Conservation (phyloP, 2,329 filamentous ascomycete species). For the Colletotrichum sp. region DNA sequence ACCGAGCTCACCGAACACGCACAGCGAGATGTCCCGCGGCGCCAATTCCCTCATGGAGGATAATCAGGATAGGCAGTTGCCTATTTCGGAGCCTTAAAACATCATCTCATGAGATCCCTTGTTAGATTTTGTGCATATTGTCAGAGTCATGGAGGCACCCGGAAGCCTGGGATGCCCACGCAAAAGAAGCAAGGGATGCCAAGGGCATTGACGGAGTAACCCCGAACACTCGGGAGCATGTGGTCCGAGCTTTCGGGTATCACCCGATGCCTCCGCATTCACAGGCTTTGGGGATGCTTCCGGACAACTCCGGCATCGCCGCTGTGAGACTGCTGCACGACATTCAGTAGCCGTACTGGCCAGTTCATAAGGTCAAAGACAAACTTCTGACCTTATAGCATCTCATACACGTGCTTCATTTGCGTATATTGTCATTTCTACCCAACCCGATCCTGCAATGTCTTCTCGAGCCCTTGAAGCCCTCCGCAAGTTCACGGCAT, state of each 20-base stretch:
- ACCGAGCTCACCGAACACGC: background rate
- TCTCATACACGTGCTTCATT: background rate
- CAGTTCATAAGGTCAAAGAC: background rate
- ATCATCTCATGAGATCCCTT: background rate
- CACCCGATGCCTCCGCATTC: background rate
- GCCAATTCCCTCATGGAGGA: background rate
- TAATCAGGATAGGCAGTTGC: background rate
- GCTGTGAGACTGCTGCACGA: background rate
- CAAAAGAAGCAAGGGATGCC: background rate
- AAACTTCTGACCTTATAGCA: background rate
- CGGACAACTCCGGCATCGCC: background rate
- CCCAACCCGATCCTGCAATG: background rate
- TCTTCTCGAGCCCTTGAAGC: background rate
- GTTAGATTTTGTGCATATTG: background rate
- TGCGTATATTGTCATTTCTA: background rate
- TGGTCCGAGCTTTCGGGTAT: background rate
- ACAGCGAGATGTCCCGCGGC: background rate
- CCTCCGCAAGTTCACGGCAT: slow-evolving; percentile 5
- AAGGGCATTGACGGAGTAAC: background rate
- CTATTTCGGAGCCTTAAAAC: background rate
- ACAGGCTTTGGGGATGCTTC: background rate
- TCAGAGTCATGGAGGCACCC: background rate
- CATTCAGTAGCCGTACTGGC: background rate
- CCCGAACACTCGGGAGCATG: background rate
- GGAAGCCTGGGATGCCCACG: background rate